phyloP scores from a whole-genome alignment of 108 stramenopile genomes.

The Poteriospumella lacustris region DNA sequence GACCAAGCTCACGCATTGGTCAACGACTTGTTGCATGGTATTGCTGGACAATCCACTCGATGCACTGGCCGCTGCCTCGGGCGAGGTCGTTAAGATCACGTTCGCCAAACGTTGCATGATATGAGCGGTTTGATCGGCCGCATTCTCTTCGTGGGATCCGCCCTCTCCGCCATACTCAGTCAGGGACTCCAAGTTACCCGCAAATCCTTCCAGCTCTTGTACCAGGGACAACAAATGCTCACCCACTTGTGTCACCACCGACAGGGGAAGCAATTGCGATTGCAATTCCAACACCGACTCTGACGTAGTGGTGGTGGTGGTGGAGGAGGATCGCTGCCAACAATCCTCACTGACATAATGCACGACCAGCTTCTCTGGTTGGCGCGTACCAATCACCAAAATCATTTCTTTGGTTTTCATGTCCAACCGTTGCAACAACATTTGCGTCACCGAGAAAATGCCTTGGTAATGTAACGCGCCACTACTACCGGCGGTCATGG shows the following conservation, averaged over 20 bases:
- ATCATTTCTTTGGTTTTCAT: not conserved
- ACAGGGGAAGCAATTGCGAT: not conserved
- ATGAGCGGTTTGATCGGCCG: too few relatives aligned
- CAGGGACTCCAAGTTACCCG: not conserved
- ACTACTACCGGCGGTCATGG: too few relatives aligned
- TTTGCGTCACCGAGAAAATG: not conserved
- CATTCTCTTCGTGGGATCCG: too few relatives aligned
- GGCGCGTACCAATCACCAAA: not conserved
- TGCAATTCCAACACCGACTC: too few relatives aligned
- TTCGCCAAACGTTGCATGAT: too few relatives aligned
- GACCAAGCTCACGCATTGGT: not conserved
- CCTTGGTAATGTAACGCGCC: too few relatives aligned
- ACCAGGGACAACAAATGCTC: constrained; percentile 8
- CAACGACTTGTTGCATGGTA: not conserved
- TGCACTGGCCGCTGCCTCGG: not conserved
- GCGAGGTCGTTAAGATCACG: not conserved
- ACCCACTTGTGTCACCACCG: constrained; percentile 15
- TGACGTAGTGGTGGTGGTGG: not conserved
- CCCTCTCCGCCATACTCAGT: not conserved
- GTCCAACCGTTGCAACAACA: not conserved
- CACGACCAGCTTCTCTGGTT: not conserved
- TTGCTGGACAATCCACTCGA: not conserved
- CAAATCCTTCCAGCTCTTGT: constrained; percentile 21
- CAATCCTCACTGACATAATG: not conserved
- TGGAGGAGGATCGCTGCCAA: not conserved